These are phyloP conservation scores for Corinectria fuckeliana DNA, from an alignment of 2,329 filamentous ascomycete species.

Conservation along the genomic window DNA sequence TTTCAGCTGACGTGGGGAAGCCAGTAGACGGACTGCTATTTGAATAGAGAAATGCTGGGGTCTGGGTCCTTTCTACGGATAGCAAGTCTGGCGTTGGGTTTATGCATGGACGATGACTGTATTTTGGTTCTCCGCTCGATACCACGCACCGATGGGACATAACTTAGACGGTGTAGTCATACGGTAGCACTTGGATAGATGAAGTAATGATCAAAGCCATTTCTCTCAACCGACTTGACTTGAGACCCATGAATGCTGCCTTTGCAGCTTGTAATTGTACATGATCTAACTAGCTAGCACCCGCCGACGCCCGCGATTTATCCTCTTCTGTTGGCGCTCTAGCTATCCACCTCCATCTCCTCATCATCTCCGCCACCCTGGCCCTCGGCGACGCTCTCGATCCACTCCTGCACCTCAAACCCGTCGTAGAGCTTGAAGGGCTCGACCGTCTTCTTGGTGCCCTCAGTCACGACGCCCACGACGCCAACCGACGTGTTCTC, in stretches of 20 bases:
- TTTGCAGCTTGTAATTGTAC: constrained; percentile 44
- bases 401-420: constrained; percentile 82
- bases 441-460: constrained; percentile 67
- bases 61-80: constrained; percentile 11
- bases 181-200: constrained; percentile 28
- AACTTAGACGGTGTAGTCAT: constrained; percentile 29
- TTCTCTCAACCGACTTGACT: constrained; percentile 15
- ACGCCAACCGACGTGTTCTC: constrained; percentile 95
- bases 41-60: constrained; percentile 18
- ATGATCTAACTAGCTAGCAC: constrained; percentile 43
- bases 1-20: constrained; percentile 84
- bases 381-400: constrained; percentile 73
- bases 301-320: constrained; percentile 30
- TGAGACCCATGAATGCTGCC: constrained; percentile 39
- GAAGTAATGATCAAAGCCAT: constrained; percentile 29
- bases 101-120: constrained; percentile 13
- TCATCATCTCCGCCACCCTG: constrained; percentile 50
- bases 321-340: constrained; percentile 27
- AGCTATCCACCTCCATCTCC: constrained; percentile 48
- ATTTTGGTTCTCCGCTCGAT: constrained; percentile 15
- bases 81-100: constrained; percentile 29
- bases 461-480: constrained; percentile 65
- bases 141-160: constrained; percentile 22
- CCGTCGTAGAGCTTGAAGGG: constrained; percentile 92
- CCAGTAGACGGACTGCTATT: constrained; percentile 52